Evolutionary conservation across 169 alveolate genomes (phyloP).

Genomic region (Cytauxzoon felis): DNA sequence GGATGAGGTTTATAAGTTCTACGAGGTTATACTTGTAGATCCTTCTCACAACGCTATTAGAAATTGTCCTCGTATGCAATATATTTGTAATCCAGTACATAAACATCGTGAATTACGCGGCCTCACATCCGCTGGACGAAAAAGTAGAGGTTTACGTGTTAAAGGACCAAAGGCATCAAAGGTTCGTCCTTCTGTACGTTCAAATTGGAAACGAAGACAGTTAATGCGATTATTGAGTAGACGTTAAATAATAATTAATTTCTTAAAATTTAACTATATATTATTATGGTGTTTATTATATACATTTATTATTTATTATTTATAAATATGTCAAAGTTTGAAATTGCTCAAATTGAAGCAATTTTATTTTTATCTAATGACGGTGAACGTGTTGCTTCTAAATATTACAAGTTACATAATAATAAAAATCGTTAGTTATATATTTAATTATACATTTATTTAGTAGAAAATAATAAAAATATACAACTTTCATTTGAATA

Average conservation of each 20-base stretch:
- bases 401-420: slow-evolving; percentile 56
- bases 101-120: slow-evolving; percentile 99
- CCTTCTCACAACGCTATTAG: slow-evolving; percentile 97
- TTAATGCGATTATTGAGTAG: slow-evolving; percentile 90
- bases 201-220: slow-evolving; percentile 93
- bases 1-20: slow-evolving; percentile 98
- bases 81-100: slow-evolving; percentile 95
- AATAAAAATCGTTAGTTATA: slow-evolving; percentile 3
- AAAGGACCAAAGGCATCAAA: slow-evolving; percentile 92
- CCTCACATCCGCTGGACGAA: slow-evolving; percentile 88
- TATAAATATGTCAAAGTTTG: slow-evolving; percentile 53
- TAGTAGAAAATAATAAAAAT: not conserved
- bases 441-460: not conserved
- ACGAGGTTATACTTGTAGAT: slow-evolving; percentile 97
- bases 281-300: not conserved
- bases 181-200: slow-evolving; percentile 92
- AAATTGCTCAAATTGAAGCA: slow-evolving; percentile 69
- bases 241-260: slow-evolving; percentile 78
- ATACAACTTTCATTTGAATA: slow-evolving; percentile 27
- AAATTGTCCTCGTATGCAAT: slow-evolving; percentile 96
- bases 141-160: slow-evolving; percentile 84
- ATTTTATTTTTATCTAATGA: slow-evolving; percentile 55
- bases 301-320: not conserved
- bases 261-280: not conserved
- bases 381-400: slow-evolving; percentile 74